Base-by-base conservation (phyloP, 2,329 filamentous ascomycete species). In the Dactylellina sp. region DNA sequence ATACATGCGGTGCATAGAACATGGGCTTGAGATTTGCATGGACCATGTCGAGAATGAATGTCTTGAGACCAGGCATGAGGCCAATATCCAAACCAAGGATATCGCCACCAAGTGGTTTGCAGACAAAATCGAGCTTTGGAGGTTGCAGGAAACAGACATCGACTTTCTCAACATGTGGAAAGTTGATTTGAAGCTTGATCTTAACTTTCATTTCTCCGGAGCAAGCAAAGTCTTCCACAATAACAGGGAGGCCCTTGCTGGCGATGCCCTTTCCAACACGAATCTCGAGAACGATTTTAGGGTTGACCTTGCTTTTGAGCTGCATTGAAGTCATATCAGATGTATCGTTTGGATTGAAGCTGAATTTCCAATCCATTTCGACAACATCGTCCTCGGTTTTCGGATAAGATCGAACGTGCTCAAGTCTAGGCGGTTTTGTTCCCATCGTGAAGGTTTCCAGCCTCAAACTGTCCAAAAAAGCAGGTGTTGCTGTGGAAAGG, bases 351-450 rank as follows among this genome's bases (percentile, higher is more conserved):
- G 95, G 95, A 0, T 92, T 98, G 83, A 99, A 99, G 85, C 94
- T 98, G 82, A 99, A 99, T 79, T 96, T 97, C 95, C 95, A 99
- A 81, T 99, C 95, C 95, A 99, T 99, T 79, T 98, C 87, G 44
- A 99, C 92, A 70, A 93, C 89, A 80, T 99, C 95, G 76, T 97
- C 93, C 78, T 97, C 92, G 0, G 91, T 92, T 81, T 95, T 96
- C 68, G 94, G 94, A 78, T 99, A 97, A 0, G 95, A 97, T 85
- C 97, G 98, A 81, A 99, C 95, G 79, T 98, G 93, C 82, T 99
- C 95, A 84, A 99, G 87, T 28, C 95, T 89, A 4, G 96, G 96
- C 25, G 95, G 94, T 83, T 99, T 99, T 7, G 91, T 93, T 64
- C 95, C 95, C 12, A 99, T 86, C 0, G 93, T 92, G 81, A 99